Conservation (phyloP, 306 rosid species). For the Carpinus viminea region DNA sequence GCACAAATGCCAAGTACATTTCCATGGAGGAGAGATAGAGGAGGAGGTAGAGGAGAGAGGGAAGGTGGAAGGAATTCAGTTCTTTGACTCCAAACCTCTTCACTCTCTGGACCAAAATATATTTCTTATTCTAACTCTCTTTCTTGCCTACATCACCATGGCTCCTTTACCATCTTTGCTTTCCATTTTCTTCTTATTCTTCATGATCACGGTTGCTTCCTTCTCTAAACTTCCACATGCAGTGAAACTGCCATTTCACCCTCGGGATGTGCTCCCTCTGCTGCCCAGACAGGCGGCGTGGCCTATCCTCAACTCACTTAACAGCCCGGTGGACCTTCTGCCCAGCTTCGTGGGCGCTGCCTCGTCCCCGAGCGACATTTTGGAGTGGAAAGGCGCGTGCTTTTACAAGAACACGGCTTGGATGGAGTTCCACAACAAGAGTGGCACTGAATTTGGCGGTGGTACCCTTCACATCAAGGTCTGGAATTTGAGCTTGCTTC, state of each 20-base stretch:
- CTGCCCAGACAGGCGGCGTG: conserved; percentile 76
- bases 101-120: background rate
- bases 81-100: no score
- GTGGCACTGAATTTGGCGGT: conserved; percentile 68
- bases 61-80: background rate
- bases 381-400: conserved; percentile 82
- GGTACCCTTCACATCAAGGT: conserved; percentile 96
- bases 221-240: conserved; percentile 7
- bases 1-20: no score
- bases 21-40: no score
- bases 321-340: conserved; percentile 73
- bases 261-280: conserved; percentile 68
- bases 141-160: conserved; percentile 2
- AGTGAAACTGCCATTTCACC: conserved; percentile 51
- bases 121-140: background rate
- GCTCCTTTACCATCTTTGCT: conserved; percentile 25
- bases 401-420: conserved; percentile 78
- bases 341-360: conserved; percentile 87
- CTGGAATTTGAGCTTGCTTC: background rate
- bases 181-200: background rate
- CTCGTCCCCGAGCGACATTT: conserved; percentile 28
- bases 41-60: no score
- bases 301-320: conserved; percentile 76
- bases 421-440: conserved; percentile 77
- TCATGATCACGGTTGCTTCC: conserved; percentile 14